Evolutionary conservation across 2,329 filamentous ascomycete genomes (phyloP).

Genomic region (Magnaporthiopsis rhizophila): DNA sequence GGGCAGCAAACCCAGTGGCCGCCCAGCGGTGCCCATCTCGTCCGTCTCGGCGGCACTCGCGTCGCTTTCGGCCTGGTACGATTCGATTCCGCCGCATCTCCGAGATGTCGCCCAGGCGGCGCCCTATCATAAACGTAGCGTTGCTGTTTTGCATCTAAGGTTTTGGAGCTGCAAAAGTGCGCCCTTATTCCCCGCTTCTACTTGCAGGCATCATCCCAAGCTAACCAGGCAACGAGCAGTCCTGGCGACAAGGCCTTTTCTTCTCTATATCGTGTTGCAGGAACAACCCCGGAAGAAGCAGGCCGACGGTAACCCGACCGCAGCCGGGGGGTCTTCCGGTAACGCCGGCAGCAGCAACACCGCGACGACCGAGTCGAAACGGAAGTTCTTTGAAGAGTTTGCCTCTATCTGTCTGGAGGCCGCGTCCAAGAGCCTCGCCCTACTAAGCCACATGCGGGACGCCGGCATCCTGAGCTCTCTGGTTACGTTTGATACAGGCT

Average conservation of each 20-base stretch:
- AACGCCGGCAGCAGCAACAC: background rate
- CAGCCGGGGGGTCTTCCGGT: background rate
- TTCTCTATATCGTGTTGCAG: conserved; percentile 16
- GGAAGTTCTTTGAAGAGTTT: conserved; percentile 16
- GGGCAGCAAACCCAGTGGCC: background rate
- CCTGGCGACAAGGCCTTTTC: conserved; percentile 23
- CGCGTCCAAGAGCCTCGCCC: conserved; percentile 13
- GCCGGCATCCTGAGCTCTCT: conserved; percentile 16
- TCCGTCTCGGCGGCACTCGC: conserved; percentile 14
- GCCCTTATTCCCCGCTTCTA: conserved; percentile 9
- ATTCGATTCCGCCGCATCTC: conserved; percentile 17
- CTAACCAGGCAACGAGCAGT: too few relatives aligned
- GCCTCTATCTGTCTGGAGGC: conserved; percentile 16
- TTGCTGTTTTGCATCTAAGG: conserved; percentile 18
- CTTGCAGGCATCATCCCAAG: too few relatives aligned
- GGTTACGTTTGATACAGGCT: conserved; percentile 16
- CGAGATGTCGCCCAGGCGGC: conserved; percentile 15
- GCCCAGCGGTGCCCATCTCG: conserved; percentile 11
- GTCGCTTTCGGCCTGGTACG: conserved; percentile 15
- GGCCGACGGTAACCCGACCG: background rate
- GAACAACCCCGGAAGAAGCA: background rate
- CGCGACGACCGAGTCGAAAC: conserved; percentile 12
- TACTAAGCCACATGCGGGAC: conserved; percentile 15
- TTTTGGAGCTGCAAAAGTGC: conserved; percentile 14
- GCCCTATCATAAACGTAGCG: conserved; percentile 17